Evolutionary conservation across 1,139 yeast genomes (phyloP), one percentile per base, ranked within the genome.

Genomic region (Saccharomyces uvarum): DNA sequence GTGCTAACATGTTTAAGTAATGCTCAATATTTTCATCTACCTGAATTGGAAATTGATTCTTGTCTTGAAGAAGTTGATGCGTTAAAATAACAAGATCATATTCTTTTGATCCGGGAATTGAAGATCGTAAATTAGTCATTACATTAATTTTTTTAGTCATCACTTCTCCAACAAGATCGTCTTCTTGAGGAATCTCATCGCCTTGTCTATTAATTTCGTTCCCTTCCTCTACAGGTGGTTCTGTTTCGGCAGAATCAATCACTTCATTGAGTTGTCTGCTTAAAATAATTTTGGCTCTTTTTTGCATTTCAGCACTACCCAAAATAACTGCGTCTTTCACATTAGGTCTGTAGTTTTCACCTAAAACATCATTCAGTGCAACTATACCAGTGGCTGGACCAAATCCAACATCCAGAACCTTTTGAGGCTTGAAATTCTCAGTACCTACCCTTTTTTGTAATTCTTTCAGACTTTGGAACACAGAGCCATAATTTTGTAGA

Each of bases 321-420:
- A 84, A 75, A 19, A 91, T 78, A 41, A 86, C 87, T 0, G 88
- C 83, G 53, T 88, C 89, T 63, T 88, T 88, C 16, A 74, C 75
- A 21, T 72, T 74, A 0, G 96, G 93, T 24, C 73, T 71, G 73
- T 80, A 84, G 0, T 72, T 74, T 2, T 76, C 77, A 0, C 88
- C 90, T 83, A 88, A 80, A 0, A 90, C 66, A 62, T 90, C 97
- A 66, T 90, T 88, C 56, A 90, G 74, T 0, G 96, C 99, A 8
- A 91, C 75, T 75, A 93, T 84, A 1, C 97, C 98, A 0, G 95
- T 86, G 0, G 93, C 95, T 0, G 99, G 98, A 0, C 99, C 99
- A 66, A 80, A 84, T 0, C 97, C 95, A 6, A 89, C 80, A 63
- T 89, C 96, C 54, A 93, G 75, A 0, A 93, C 80, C 14, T 80